Conservation (phyloP, 805 yeast genomes). For the Pichia paraexigua region DNA sequence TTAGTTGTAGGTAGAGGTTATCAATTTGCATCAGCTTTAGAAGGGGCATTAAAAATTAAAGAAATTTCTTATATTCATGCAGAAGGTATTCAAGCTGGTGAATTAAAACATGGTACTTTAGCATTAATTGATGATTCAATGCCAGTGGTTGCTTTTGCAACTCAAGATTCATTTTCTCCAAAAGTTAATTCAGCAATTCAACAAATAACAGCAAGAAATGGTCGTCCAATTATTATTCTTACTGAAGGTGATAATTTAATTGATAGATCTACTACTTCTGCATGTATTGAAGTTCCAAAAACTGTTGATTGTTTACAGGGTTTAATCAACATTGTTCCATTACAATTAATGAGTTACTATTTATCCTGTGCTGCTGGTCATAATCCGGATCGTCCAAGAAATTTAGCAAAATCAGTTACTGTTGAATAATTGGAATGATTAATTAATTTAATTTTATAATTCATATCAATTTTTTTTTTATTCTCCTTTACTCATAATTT, state of each 20-base stretch:
- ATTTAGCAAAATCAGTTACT: constrained; percentile 96
- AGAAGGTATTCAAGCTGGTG: constrained; percentile 99
- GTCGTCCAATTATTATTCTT: constrained; percentile 90
- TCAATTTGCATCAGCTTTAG: constrained; percentile 94
- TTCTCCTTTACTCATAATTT: not conserved
- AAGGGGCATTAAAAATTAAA: constrained; percentile 96
- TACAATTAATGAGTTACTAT: constrained; percentile 96
- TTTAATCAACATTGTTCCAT: constrained; percentile 82
- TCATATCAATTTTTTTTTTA: not conserved
- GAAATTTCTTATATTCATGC: constrained; percentile 98
- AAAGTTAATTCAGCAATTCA: constrained; percentile 92
- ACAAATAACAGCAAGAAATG: constrained; percentile 95
- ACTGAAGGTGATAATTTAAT: constrained; percentile 70
- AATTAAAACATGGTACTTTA: constrained; percentile 94
- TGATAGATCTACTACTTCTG: constrained; percentile 47
- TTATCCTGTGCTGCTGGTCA: constrained; percentile 90
- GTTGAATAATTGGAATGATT: constrained; percentile 52
- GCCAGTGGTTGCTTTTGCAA: constrained; percentile 94
- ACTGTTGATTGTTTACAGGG: constrained; percentile 99
- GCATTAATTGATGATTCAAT: constrained; percentile 91
- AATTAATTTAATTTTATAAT: not conserved
- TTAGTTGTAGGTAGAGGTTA: constrained; percentile 94
- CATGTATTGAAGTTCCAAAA: constrained; percentile 82
- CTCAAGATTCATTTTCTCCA: constrained; percentile 93
- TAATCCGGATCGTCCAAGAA: constrained; percentile 98